Evolutionary conservation across 305 asterid species (phyloP).

Genomic region (Solanum aculeatissimum): DNA sequence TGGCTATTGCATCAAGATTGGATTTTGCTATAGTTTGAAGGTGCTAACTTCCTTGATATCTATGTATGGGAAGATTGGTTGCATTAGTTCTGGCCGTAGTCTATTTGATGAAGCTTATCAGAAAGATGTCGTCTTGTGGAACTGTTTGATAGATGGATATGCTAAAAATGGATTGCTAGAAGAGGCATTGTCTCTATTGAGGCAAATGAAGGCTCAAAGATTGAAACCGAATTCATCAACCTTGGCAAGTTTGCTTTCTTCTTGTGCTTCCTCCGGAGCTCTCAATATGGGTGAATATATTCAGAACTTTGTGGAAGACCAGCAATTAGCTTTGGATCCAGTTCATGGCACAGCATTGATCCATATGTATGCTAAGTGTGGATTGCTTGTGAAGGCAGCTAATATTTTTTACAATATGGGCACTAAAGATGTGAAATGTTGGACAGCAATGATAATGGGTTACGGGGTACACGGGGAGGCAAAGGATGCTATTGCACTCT

Average conservation of each 20-base stretch:
- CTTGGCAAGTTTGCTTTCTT: slow-evolving; percentile 40
- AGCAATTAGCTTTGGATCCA: slow-evolving; percentile 27
- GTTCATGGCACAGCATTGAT: slow-evolving; percentile 46
- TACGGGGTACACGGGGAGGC: slow-evolving; percentile 46
- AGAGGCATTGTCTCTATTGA: slow-evolving; percentile 28
- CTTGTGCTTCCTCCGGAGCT: slow-evolving; percentile 41
- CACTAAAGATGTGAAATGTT: slow-evolving; percentile 40
- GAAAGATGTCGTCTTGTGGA: slow-evolving; percentile 52
- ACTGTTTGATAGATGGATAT: slow-evolving; percentile 56
- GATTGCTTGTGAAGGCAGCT: slow-evolving; percentile 41
- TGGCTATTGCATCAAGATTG: slow-evolving; percentile 37
- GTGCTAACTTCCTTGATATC: slow-evolving; percentile 43
- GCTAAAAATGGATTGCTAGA: slow-evolving; percentile 33
- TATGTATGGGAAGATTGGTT: slow-evolving; percentile 43
- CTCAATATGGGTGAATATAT: slow-evolving; percentile 23
- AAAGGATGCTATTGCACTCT: slow-evolving; percentile 24
- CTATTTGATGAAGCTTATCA: slow-evolving; percentile 37
- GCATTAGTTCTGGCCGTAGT: slow-evolving; percentile 19
- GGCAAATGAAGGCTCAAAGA: slow-evolving; percentile 25
- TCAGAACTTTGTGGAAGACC: slow-evolving; percentile 21
- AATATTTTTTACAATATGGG: slow-evolving; percentile 26
- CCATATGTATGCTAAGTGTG: slow-evolving; percentile 51
- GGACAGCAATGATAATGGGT: slow-evolving; percentile 59
- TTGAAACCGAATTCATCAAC: slow-evolving; percentile 43
- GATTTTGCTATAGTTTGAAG: slow-evolving; percentile 27